Percentiles rank a stretch among this genome's conserved stretches.
phyloP scores from a whole-genome alignment of 1,284 basidiomycete species.

The Ustilago loliicola region DNA sequence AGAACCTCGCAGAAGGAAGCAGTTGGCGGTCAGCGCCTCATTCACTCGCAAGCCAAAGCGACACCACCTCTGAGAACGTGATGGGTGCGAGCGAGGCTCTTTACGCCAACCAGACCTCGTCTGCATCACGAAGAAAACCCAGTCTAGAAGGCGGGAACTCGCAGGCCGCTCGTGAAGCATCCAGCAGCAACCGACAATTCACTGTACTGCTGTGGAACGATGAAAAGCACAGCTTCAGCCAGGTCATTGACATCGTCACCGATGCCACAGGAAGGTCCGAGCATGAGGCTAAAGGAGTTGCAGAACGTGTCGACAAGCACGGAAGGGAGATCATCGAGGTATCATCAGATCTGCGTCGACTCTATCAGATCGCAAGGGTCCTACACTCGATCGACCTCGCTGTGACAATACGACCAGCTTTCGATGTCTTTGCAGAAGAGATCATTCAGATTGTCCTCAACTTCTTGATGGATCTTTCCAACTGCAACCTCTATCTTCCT shows the following conservation, averaged over 20 bases:
- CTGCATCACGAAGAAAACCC: conserved; percentile 19
- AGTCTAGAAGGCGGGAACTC: conserved; percentile 22
- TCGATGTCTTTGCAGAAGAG: conserved; percentile 91
- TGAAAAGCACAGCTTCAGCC: conserved; percentile 94
- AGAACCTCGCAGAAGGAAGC: conserved; percentile 18
- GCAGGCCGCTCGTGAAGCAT: conserved; percentile 5
- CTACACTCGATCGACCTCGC: conserved; percentile 91
- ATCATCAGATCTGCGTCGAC: conserved; percentile 77
- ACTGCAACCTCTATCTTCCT: conserved; percentile 57
- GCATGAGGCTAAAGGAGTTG: conserved; percentile 75
- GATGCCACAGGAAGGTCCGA: conserved; percentile 59
- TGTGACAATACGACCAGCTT: conserved; percentile 87
- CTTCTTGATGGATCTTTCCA: conserved; percentile 64
- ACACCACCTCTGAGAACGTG: conserved; percentile 10
- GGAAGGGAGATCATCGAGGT: conserved; percentile 89
- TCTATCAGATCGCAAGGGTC: conserved; percentile 83
- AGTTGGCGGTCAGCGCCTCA: conserved; percentile 27
- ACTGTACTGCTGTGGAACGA: conserved; percentile 95
- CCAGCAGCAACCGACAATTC: conserved; percentile 73
- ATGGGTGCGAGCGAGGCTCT: conserved; percentile 18
- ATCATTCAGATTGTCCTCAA: conserved; percentile 75
- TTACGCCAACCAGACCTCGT: conserved; percentile 4
- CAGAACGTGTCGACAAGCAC: conserved; percentile 79
- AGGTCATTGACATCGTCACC: conserved; percentile 80
- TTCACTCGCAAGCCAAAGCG: conserved; percentile 4